phyloP scores from a whole-genome alignment of 805 yeast genomes.

The Allodekkera sacchari region DNA sequence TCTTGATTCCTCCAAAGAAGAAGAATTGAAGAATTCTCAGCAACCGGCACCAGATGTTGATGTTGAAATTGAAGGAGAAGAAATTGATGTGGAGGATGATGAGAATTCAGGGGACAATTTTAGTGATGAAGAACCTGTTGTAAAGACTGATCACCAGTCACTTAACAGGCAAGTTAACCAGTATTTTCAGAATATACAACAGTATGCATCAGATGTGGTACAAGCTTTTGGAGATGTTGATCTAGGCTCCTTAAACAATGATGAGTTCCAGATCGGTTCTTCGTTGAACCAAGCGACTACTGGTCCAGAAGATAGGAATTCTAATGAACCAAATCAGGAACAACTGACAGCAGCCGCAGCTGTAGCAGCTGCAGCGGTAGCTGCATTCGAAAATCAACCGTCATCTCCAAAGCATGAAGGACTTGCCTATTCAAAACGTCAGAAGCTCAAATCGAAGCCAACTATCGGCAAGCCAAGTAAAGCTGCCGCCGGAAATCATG shows the following conservation, averaged over 20 bases:
- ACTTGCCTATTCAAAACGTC: no score
- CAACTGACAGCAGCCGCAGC: slow-evolving; percentile 15
- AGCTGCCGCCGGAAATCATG: no score
- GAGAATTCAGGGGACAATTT: no score
- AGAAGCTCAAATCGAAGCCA: no score
- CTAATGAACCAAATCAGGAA: slow-evolving; percentile 7
- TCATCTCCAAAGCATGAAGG: no score
- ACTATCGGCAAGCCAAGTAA: no score
- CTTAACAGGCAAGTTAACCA: slow-evolving; percentile 21
- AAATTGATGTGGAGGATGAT: slow-evolving; percentile 6
- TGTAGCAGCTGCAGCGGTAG: slow-evolving; percentile 15
- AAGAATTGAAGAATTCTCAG: no score
- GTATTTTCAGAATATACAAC: slow-evolving; percentile 18
- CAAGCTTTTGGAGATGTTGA: slow-evolving; percentile 11
- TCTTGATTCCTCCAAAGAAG: no score
- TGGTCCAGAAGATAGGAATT: slow-evolving; percentile 1
- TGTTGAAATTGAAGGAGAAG: background rate
- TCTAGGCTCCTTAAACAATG: slow-evolving; percentile 14
- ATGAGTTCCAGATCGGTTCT: slow-evolving; percentile 20
- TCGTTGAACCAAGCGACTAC: slow-evolving; percentile 9
- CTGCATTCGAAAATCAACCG: background rate
- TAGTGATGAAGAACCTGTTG: slow-evolving; percentile 1
- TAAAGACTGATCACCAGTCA: slow-evolving; percentile 18
- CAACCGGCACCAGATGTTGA: no score
- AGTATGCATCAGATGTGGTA: slow-evolving; percentile 16